A percentile compares a stretch with the other conserved stretches of the same genome.
These are phyloP conservation scores for Lactarius sanguifluus DNA, from an alignment of 768 basidiomycete species.

Conservation along the genomic window DNA sequence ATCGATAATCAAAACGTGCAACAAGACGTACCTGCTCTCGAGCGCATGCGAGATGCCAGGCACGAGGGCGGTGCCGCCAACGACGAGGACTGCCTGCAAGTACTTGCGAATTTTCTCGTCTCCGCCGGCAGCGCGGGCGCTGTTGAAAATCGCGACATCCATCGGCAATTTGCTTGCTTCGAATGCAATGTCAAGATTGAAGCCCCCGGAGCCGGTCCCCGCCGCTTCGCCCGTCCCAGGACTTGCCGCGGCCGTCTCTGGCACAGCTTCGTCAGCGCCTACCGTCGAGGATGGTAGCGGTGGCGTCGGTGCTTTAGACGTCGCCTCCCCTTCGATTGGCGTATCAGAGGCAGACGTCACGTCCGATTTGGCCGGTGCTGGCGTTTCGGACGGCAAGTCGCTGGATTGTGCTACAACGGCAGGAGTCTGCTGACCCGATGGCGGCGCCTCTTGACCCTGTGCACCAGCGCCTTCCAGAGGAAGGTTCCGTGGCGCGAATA, in stretches of 20 bases:
- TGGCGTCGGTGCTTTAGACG: conserved; percentile 29
- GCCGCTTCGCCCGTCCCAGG: conserved; percentile 17
- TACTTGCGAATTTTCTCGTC: conserved; percentile 91
- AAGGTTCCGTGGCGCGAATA: conserved; percentile 42
- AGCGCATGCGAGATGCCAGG: conserved; percentile 84
- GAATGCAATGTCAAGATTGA: conserved; percentile 71
- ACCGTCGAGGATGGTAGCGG: conserved; percentile 28
- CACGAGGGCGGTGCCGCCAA: conserved; percentile 80
- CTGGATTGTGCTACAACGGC: conserved; percentile 23
- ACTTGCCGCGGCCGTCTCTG: conserved; percentile 18
- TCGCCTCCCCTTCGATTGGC: conserved; percentile 23
- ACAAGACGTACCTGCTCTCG: conserved; percentile 71
- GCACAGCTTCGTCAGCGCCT: conserved; percentile 14
- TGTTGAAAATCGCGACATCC: conserved; percentile 92
- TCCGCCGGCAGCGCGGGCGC: conserved; percentile 80
- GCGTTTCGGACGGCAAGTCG: conserved; percentile 28
- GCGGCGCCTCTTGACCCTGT: conserved; percentile 17
- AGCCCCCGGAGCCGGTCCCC: conserved; percentile 32
- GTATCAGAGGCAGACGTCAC: conserved; percentile 29
- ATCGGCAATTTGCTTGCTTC: conserved; percentile 90
- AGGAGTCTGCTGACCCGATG: conserved; percentile 30
- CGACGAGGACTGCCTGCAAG: conserved; percentile 80
- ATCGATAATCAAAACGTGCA: not conserved
- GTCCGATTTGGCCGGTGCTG: conserved; percentile 27
- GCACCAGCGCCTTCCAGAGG: conserved; percentile 13